Conservation (phyloP, 1,284 basidiomycete genomes). For the Cryptococcus hybrid region DNA sequence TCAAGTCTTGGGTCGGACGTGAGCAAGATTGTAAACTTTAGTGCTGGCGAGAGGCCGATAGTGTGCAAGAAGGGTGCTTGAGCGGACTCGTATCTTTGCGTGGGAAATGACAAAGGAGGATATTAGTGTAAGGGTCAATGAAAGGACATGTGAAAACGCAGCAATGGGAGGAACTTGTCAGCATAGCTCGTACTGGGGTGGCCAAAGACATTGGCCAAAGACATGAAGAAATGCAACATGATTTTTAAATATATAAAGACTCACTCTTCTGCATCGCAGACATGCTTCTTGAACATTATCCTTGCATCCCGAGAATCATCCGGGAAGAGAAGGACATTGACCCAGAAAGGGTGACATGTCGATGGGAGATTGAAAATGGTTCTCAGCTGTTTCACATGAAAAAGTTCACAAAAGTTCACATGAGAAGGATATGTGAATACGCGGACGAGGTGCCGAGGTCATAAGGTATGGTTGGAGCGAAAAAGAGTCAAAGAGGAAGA, state of each 20-base stretch:
- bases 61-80: slow-evolving; percentile 36
- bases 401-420: too few species aligned
- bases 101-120: background rate
- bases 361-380: slow-evolving; percentile 44
- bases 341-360: slow-evolving; percentile 45
- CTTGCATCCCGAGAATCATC: slow-evolving; percentile 39
- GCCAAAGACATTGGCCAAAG: background rate
- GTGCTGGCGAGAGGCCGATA: slow-evolving; percentile 34
- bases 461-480: background rate
- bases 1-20: slow-evolving; percentile 44
- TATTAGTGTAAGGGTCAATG: too few species aligned
- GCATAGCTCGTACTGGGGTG: background rate
- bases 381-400: slow-evolving; percentile 29
- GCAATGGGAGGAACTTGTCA: background rate
- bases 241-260: slow-evolving; percentile 13
- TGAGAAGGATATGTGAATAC: background rate
- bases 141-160: background rate
- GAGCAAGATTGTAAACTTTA: slow-evolving; percentile 47
- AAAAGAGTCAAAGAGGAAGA: background rate
- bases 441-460: background rate
- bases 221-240: background rate
- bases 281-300: slow-evolving; percentile 49
- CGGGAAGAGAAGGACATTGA: slow-evolving; percentile 45
- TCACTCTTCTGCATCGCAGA: slow-evolving; percentile 48
- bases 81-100: slow-evolving; percentile 41